Base-by-base conservation (phyloP, 1,284 basidiomycete genomes). In the Cryptococcus sp. region DNA sequence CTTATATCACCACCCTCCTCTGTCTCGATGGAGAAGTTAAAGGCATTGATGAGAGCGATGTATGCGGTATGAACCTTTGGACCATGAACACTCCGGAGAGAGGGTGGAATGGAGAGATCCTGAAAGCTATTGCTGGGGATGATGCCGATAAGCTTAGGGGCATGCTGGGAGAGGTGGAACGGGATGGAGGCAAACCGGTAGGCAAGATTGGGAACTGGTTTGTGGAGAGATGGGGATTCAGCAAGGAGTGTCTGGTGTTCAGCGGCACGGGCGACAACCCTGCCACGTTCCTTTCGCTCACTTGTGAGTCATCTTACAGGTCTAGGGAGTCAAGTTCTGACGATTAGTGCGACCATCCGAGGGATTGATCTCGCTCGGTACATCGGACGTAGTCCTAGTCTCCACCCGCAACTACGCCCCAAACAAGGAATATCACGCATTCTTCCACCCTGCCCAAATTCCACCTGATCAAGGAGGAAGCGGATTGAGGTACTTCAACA, bases 211-310 rank as follows among this genome's bases (percentile, higher is more conserved):
- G 80, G 45, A 62, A 67, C 3, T 93, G 85, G 82, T 92, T 87
- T 82, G 80, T 84, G 10, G 69, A 84, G 54, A 78, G 84, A 53
- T 92, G 86, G 81, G 87, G 87, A 2, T 86, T 93, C 70, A 79
- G 34, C 36, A n/a, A 63, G 82, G 87, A 85, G 24, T 93, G 91
- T 64, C 77, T 85, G 43, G 80, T 96, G 50, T 86, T 86, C 13
- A 87, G 89, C 0, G 89, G 91, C 64, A 93, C 90, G 0, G 91
- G 91, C 11, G 91, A 96, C 72, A 96, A 96, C 69, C 87, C 91
- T 2, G 88, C 89, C 1, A 91, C 89, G 2, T 84, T 93, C 56
- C 81, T 91, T 44, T 83, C 86, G 2, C 80, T 91, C 46, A 72
- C 70, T 44, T 56, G 70, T 74, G 52, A 69, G 72, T 66, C 4